Evolutionary conservation across 441 rosid species (phyloP).

Genomic region (Eutrema salsugineum): DNA sequence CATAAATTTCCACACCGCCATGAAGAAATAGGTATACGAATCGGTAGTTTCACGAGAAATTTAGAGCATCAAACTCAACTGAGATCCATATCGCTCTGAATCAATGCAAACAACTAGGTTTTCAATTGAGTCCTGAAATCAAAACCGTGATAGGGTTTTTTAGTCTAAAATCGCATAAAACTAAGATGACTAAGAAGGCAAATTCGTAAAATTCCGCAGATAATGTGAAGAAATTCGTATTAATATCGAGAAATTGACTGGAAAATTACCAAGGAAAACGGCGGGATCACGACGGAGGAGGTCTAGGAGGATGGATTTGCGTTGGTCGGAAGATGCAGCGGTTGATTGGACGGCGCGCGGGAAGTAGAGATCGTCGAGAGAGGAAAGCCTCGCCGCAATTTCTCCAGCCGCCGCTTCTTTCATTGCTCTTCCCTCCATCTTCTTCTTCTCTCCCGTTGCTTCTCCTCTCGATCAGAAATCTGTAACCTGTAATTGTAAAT

Average conservation of each 20-base stretch:
- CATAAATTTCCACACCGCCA: background rate
- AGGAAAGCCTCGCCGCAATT: slow-evolving; percentile 67
- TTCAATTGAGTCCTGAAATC: background rate
- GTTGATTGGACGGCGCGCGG: slow-evolving; percentile 69
- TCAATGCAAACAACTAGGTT: background rate
- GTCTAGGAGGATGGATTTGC: slow-evolving; percentile 77
- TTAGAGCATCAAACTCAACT: slow-evolving; percentile 50
- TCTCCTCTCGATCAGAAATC: background rate
- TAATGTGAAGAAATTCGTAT: background rate
- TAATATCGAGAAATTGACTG: background rate
- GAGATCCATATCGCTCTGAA: slow-evolving; percentile 54
- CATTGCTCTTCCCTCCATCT: slow-evolving; percentile 33
- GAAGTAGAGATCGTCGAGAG: slow-evolving; percentile 68
- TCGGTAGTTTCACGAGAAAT: background rate
- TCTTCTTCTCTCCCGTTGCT: background rate
- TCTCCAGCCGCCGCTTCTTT: slow-evolving; percentile 46
- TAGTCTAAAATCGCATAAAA: background rate
- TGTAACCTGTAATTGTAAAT: background rate
- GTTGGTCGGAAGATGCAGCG: slow-evolving; percentile 52
- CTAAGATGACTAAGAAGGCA: background rate
- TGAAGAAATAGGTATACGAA: background rate
- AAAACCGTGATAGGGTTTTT: background rate
- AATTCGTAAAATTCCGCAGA: background rate
- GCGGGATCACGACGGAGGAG: slow-evolving; percentile 84
- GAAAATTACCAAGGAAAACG: slow-evolving; percentile 64